Base-by-base conservation (phyloP, 2,329 filamentous ascomycete species). In the Aspergillus sclerotialis region DNA sequence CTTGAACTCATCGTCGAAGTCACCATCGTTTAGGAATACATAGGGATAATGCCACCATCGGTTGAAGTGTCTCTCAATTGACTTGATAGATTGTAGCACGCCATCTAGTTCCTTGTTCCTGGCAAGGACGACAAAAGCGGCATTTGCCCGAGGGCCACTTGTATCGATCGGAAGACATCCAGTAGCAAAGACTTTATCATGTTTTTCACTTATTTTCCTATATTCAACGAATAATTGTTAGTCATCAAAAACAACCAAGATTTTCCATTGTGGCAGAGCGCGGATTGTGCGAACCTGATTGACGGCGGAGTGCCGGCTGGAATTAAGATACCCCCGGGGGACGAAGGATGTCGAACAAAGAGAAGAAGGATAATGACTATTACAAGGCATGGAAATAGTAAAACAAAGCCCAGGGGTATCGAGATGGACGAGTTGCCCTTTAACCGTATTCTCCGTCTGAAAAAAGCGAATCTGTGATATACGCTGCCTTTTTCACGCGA, bases 21-120 rank as follows among this genome's bases (percentile, higher is more conserved):
- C 89, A 44, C 83, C 92, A 54, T 98, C 90, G 65, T 98, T 98
- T 49, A 98, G 71, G 63, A 98, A 96, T 49, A 96, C 90, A 58
- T 96, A 98, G 16, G 92, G 92, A 61, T 98, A 98, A 64, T 96
- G 80, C 61, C 88, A 98, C 89, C 90, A 98, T 48, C 89, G 79
- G 67, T 98, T 98, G 77, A 98, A 98, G 65, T 98, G 92, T 50
- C 92, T 78, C 69, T 98, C 92, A 48, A 98, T 89, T 28, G 90
- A 96, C 69, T 95, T 95, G 61, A 98, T 76, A 7, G 92, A 96
- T 63, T 96, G 87, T 45, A 98, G 78, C 25, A 98, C 92, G 40
- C 92, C 92, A 1, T 94, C 89, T 45, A 98, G 64, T 67, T 98
- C 92, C 71, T 94, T 93, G 60, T 98, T 96, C 51, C 92, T 75